phyloP scores from a whole-genome alignment of 2,329 filamentous ascomycete genomes.

The Fusarium tuaranense region DNA sequence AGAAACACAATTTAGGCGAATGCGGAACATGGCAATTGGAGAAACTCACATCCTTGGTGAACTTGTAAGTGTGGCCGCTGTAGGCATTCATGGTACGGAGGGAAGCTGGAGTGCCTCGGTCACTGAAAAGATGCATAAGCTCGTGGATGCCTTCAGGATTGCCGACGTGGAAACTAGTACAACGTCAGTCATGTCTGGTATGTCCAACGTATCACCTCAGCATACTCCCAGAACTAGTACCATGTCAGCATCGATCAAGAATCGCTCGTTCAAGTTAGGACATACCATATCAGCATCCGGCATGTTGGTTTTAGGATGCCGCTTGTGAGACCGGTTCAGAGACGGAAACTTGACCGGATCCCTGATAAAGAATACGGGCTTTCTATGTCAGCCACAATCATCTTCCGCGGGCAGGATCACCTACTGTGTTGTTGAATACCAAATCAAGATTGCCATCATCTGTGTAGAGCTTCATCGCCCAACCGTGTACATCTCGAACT shows the following conservation, averaged over 20 bases:
- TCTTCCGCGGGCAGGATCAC: background rate
- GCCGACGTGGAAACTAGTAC: slow-evolving; percentile 56
- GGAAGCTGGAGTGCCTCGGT: slow-evolving; percentile 74
- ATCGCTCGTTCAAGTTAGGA: background rate
- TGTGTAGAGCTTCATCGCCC: slow-evolving; percentile 70
- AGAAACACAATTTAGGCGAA: no score
- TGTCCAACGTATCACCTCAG: no score
- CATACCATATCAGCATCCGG: background rate
- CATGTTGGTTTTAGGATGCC: slow-evolving; percentile 71
- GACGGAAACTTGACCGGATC: slow-evolving; percentile 82
- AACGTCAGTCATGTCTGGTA: background rate
- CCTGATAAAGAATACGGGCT: slow-evolving; percentile 80
- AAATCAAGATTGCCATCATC: slow-evolving; percentile 79
- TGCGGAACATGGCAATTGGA: no score
- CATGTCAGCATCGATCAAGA: background rate
- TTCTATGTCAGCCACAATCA: background rate
- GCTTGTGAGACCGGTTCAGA: slow-evolving; percentile 84
- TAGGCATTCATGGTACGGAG: slow-evolving; percentile 77
- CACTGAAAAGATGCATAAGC: slow-evolving; percentile 72
- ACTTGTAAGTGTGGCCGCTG: slow-evolving; percentile 75
- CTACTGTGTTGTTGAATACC: slow-evolving; percentile 77
- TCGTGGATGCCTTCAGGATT: slow-evolving; percentile 66
- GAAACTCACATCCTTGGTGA: slow-evolving; percentile 59
- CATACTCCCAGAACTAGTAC: background rate
- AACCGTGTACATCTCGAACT: slow-evolving; percentile 77